Evolutionary conservation across 2,329 filamentous ascomycete genomes (phyloP).

Genomic region (Aspergillus sp.): DNA sequence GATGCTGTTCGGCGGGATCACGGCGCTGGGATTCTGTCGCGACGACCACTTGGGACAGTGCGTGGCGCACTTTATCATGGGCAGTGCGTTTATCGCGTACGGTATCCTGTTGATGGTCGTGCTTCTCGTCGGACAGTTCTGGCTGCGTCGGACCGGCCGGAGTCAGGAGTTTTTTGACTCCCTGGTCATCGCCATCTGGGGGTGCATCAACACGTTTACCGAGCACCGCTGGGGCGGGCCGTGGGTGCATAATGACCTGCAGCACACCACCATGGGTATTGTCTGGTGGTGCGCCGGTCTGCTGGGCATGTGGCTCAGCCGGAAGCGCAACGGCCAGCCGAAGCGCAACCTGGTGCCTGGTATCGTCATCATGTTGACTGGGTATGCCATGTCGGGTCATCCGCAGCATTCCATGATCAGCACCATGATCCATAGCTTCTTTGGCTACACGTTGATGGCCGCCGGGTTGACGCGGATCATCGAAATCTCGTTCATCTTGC

Average conservation of each 20-base stretch:
- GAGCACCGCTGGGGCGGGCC: constrained; percentile 86
- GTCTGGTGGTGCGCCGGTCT: constrained; percentile 96
- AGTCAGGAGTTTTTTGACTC: constrained; percentile 98
- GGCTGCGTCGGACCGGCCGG: constrained; percentile 71
- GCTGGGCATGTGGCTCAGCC: constrained; percentile 84
- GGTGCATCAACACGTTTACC: constrained; percentile 95
- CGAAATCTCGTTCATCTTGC: constrained; percentile 81
- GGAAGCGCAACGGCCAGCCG: constrained; percentile 70
- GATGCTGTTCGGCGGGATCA: constrained; percentile 94
- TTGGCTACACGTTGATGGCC: constrained; percentile 92
- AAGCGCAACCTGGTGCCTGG: constrained; percentile 90
- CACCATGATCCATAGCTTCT: constrained; percentile 77
- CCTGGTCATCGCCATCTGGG: constrained; percentile 84
- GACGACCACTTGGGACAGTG: constrained; percentile 89
- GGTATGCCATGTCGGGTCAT: constrained; percentile 91
- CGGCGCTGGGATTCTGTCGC: constrained; percentile 83
- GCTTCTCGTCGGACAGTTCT: constrained; percentile 78
- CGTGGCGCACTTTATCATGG: constrained; percentile 97
- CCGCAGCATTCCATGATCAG: constrained; percentile 77
- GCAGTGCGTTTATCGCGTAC: constrained; percentile 89
- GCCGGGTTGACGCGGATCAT: constrained; percentile 77
- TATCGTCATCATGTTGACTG: constrained; percentile 83
- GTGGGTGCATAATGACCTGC: constrained; percentile 90
- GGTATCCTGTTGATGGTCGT: constrained; percentile 80
- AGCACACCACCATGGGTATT: constrained; percentile 99